phyloP scores from a whole-genome alignment of 129 eudicot genomes.

The Calendula officinalis region DNA sequence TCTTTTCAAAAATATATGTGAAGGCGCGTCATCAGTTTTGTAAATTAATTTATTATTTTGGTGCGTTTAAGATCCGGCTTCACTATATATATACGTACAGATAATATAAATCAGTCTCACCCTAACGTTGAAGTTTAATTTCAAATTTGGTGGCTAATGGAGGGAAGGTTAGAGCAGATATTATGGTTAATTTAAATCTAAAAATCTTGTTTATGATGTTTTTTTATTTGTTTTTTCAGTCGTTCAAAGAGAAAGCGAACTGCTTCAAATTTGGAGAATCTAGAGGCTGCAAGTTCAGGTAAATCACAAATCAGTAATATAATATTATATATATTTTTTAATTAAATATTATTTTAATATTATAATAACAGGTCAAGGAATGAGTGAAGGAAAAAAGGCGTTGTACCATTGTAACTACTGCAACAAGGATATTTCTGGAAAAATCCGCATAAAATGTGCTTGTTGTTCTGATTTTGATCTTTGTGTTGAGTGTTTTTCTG shows the following conservation, averaged over 20 bases:
- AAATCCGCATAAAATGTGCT: slow-evolving; percentile 83
- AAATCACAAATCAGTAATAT: slow-evolving; percentile 12
- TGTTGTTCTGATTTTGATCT: slow-evolving; percentile 91
- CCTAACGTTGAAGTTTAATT: not conserved
- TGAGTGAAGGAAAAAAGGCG: slow-evolving; percentile 78
- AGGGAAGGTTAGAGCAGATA: slow-evolving; percentile 1
- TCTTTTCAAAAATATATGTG: not conserved
- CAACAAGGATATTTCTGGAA: slow-evolving; percentile 93
- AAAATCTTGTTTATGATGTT: slow-evolving; percentile 11
- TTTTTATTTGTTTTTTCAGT: slow-evolving; percentile 29
- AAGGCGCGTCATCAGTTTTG: slow-evolving; percentile 9
- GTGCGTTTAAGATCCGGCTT: slow-evolving; percentile 15
- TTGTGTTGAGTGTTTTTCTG: slow-evolving; percentile 96
- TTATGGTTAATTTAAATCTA: not conserved
- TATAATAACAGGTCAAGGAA: slow-evolving; percentile 49
- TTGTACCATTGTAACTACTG: slow-evolving; percentile 95
- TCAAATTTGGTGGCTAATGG: slow-evolving; percentile 7
- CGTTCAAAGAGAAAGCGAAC: slow-evolving; percentile 84
- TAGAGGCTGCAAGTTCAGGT: slow-evolving; percentile 78
- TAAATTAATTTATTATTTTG: slow-evolving; percentile 4
- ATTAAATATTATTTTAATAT: not conserved
- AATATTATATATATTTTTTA: not conserved
- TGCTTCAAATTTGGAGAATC: slow-evolving; percentile 62
- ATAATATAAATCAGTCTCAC: not conserved
- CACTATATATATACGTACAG: slow-evolving; percentile 3